Evolutionary conservation across 768 basidiomycete genomes (phyloP), one percentile per base, ranked within the genome.

Genomic region (Hygrophorus pudorinus): DNA sequence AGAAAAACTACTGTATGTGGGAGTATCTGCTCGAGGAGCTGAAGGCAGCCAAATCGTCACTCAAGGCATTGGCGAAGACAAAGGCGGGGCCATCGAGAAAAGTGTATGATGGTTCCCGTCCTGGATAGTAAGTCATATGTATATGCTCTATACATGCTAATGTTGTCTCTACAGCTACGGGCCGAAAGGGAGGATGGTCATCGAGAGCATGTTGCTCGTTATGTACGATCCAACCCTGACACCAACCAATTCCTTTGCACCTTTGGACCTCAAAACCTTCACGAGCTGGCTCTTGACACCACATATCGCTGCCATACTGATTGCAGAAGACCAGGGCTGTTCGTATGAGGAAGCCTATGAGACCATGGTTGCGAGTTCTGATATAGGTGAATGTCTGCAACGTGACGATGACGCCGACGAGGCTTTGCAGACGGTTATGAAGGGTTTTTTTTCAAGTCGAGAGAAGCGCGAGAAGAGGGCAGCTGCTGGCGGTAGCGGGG

Each of bases 131-230:
- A 18, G 42, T 43, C 4, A 24, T 9, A 2, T 34, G 7, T 32
- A 11, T 13, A 27, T 21, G 40, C 20, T 41, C 5, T 18, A 14
- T 32, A 24, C 24, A 24, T 24, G 24, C 24, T 4, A 7, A 5
- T n/a, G n/a, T 9, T 34, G 24, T 29, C 38, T 41, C n/a, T 8
- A 11, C 14, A 43, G 42, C 31, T 43, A 43, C 14, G 20, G 42
- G 29, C 30, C 29, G 18, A 43, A 43, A 32, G 42, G 42, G 10
- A 34, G 12, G 30, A 33, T 36, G 10, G 17, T 43, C 14, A 43
- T 43, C 20, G 16, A 43, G 34, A 33, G 42, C 32, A 35, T 21
- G 11, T 30, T 43, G 12, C 12, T 20, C 2, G 30, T 17, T 11
- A 34, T 43, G 11, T 43, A 18, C 31, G 14, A 32, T 13, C 29